phyloP scores from a whole-genome alignment of 164 flowering plant genomes.

The Brasenia schreberi region DNA sequence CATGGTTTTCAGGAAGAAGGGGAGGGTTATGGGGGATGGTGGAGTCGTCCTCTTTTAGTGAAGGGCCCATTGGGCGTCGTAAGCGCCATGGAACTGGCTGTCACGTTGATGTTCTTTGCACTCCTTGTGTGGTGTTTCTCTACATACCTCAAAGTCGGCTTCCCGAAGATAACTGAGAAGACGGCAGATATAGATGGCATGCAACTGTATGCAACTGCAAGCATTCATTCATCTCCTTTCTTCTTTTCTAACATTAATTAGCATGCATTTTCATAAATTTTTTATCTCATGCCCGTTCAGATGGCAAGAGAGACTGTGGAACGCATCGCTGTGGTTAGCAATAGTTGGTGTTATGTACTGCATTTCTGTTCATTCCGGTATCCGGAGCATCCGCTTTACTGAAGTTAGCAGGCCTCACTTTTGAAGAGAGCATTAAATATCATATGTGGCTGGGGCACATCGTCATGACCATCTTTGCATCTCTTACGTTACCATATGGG shows the following conservation, averaged over 20 bases:
- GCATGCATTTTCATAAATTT: background rate
- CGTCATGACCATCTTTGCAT: constrained; percentile 44
- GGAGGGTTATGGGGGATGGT: background rate
- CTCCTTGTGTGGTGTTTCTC: constrained; percentile 57
- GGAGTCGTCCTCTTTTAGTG: constrained; percentile 42
- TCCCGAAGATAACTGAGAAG: constrained; percentile 15
- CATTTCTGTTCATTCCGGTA: constrained; percentile 74
- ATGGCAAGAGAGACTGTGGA: constrained; percentile 43
- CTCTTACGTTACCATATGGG: constrained; percentile 34
- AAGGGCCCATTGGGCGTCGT: constrained; percentile 77
- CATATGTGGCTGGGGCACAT: constrained; percentile 86
- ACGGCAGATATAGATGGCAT: constrained; percentile 8
- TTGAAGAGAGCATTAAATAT: constrained; percentile 34
- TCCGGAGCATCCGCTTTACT: constrained; percentile 59
- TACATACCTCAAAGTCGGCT: constrained; percentile 22
- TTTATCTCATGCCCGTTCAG: constrained; percentile 11
- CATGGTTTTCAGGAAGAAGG: background rate
- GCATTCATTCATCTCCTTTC: no score
- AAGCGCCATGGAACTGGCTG: constrained; percentile 34
- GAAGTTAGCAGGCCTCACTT: constrained; percentile 28
- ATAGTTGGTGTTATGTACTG: constrained; percentile 54
- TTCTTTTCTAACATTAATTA: no score
- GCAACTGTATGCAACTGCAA: constrained; percentile 18
- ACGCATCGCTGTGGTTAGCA: constrained; percentile 31
- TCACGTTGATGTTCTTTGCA: constrained; percentile 52